Conservation (phyloP, 2,329 filamentous ascomycete genomes). For the Phaeosphaeria sp. region DNA sequence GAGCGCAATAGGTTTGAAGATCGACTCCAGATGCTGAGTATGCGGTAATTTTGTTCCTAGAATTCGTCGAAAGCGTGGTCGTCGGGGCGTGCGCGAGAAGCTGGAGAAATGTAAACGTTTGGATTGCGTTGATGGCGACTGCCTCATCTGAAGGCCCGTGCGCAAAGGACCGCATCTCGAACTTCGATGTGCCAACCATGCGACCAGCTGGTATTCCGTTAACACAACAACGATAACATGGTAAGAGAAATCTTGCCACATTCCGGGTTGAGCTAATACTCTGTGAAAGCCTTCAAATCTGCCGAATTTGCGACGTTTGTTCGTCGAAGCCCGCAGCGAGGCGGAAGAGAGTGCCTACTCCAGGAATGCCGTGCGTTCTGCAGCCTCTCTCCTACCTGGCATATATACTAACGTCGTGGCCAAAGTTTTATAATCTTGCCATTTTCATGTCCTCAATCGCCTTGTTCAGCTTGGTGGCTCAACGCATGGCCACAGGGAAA, state of each 20-base stretch:
- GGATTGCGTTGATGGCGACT: slow-evolving; percentile 24
- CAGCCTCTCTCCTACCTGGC: neutral
- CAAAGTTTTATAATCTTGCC: slow-evolving; percentile 94
- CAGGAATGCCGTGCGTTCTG: slow-evolving; percentile 76
- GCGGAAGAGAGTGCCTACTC: slow-evolving; percentile 95
- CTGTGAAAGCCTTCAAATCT: slow-evolving; percentile 71
- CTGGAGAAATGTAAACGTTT: slow-evolving; percentile 24
- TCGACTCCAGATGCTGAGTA: neutral
- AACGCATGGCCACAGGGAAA: slow-evolving; percentile 68
- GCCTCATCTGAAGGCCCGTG: slow-evolving; percentile 36
- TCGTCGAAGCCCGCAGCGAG: slow-evolving; percentile 92
- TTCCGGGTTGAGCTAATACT: slow-evolving; percentile 2
- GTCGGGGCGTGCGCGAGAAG: slow-evolving; percentile 6
- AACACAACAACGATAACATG: slow-evolving; percentile 21
- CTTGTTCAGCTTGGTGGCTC: slow-evolving; percentile 90
- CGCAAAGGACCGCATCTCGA: slow-evolving; percentile 6
- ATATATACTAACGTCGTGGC: neutral
- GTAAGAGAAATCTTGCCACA: slow-evolving; percentile 9
- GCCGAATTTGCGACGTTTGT: slow-evolving; percentile 93
- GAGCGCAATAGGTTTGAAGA: slow-evolving; percentile 4
- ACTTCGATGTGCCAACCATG: neutral
- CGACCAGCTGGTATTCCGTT: too few species aligned
- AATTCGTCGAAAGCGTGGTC: slow-evolving; percentile 10
- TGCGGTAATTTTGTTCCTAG: neutral
- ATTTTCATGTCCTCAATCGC: slow-evolving; percentile 96